These are phyloP conservation scores for Hyphopichia fennica DNA, from an alignment of 1,139 yeast genomes.

Conservation along the genomic window DNA sequence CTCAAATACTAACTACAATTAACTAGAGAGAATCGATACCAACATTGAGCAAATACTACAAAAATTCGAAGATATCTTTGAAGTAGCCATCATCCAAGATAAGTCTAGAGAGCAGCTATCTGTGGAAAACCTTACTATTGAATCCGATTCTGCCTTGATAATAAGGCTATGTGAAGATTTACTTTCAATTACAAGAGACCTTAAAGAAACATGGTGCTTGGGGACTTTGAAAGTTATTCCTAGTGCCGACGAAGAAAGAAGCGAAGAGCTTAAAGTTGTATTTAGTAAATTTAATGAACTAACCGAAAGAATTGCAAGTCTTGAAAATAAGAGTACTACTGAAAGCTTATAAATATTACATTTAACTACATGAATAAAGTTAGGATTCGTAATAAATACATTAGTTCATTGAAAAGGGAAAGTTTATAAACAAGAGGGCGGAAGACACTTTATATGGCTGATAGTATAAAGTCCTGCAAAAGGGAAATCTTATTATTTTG, in stretches of 20 bases:
- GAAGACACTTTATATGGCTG: too few species aligned
- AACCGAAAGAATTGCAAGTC: slow-evolving; percentile 37
- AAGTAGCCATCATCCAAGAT: slow-evolving; percentile 41
- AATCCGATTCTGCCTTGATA: slow-evolving; percentile 52
- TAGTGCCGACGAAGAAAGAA: slow-evolving; percentile 15
- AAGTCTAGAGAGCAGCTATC: slow-evolving; percentile 54
- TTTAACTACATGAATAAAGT: not conserved
- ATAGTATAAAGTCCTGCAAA: too few species aligned
- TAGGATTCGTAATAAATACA: not conserved
- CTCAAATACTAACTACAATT: slow-evolving; percentile 6
- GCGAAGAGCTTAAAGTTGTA: slow-evolving; percentile 25
- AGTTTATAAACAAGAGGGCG: not conserved
- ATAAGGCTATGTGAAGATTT: slow-evolving; percentile 55
- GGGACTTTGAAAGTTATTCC: slow-evolving; percentile 46
- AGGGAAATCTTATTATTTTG: not conserved
- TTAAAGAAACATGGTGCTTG: slow-evolving; percentile 59
- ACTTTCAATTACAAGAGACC: slow-evolving; percentile 45
- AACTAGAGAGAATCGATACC: slow-evolving; percentile 38
- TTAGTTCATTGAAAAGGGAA: too few species aligned
- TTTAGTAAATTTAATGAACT: slow-evolving; percentile 41
- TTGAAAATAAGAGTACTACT: slow-evolving; percentile 12
- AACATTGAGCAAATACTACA: slow-evolving; percentile 43
- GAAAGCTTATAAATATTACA: not conserved
- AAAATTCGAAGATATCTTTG: slow-evolving; percentile 47
- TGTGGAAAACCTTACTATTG: slow-evolving; percentile 56